Evolutionary conservation across 106 monocot species (phyloP).

Genomic region (Apostasia shenzhenica): DNA sequence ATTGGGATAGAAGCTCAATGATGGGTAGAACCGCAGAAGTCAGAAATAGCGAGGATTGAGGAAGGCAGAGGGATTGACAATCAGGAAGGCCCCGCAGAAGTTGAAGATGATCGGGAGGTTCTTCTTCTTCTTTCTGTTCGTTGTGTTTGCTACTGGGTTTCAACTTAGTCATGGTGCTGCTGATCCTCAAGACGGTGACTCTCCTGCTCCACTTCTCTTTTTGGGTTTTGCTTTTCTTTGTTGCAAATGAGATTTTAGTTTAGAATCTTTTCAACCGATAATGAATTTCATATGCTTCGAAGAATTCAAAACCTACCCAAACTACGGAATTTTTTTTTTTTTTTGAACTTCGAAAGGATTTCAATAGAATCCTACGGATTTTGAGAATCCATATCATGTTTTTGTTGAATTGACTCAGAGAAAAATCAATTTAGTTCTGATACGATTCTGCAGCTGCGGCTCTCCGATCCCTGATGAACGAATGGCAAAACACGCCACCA

Average conservation of each 20-base stretch:
- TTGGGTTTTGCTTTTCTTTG: neutral
- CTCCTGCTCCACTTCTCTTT: neutral
- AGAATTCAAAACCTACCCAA: neutral
- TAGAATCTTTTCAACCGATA: neutral
- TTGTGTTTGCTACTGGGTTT: slow-evolving; percentile 15
- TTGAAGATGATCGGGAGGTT: neutral
- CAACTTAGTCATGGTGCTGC: slow-evolving; percentile 20
- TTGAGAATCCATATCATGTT: neutral
- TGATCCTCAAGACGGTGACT: slow-evolving; percentile 37
- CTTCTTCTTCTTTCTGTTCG: slow-evolving; percentile 24
- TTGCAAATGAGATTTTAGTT: neutral
- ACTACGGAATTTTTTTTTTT: neutral
- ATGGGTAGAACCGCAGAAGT: neutral
- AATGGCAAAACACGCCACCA: slow-evolving; percentile 52
- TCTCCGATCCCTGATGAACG: slow-evolving; percentile 27
- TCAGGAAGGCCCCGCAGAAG: neutral
- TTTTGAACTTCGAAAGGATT: neutral
- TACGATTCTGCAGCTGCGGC: slow-evolving; percentile 23
- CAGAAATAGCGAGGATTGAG: neutral
- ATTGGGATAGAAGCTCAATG: neutral
- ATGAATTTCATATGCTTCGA: neutral
- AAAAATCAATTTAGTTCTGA: neutral
- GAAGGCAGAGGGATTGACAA: neutral
- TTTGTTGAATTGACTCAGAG: neutral
- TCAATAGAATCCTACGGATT: neutral